Evolutionary conservation across 2,329 filamentous ascomycete species (phyloP), one percentile per base, ranked within the genome.

Genomic region (Diaporthe amygdali): DNA sequence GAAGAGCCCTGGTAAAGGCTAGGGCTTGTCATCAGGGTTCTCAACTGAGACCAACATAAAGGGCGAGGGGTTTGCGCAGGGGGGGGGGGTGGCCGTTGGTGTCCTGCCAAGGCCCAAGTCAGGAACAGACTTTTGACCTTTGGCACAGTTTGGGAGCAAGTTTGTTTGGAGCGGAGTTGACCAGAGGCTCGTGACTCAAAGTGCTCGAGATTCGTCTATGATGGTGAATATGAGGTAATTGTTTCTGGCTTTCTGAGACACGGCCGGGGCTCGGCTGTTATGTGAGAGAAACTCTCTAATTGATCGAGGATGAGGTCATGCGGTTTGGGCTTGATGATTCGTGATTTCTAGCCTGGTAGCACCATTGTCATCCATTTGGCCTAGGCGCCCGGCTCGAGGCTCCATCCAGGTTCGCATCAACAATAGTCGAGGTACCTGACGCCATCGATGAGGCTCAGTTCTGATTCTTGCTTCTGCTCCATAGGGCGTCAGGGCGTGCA

Each of bases 191-290:
- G 52, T 49, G 47, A 52, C 44, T 66, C 51, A 34, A 41, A 25
- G 25, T 39, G 52, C 14, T 70, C 22, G 34, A 51, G 52, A 71
- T 70, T 61, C 52, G 68, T 52, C 49, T 69, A 63, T 68, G 32
- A 55, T 70, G 51, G 56, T 61, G 44, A 72, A 72, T 37, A 72
- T 72, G 71, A 72, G 68, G 71, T 59, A 70, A 72, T 72, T 37
- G 52, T 37, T 25, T 59, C 27, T 22, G 59, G n/a, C 37, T 25
- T 54, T 47, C 54, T 49, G 66, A 51, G 37, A 49, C 46, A 51
- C 47, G 41, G 66, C 52, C 27, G 46, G 39, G 37, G 34, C 46
- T 59, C 47, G 32, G 56, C 39, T 56, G 61, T 72, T 70, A 54
- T 70, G 67, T 72, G 59, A 70, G 68, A 49, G 52, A 66, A 70